Evolutionary conservation across 305 asterid genomes (phyloP).

Genomic region (Salvia sclarea): DNA sequence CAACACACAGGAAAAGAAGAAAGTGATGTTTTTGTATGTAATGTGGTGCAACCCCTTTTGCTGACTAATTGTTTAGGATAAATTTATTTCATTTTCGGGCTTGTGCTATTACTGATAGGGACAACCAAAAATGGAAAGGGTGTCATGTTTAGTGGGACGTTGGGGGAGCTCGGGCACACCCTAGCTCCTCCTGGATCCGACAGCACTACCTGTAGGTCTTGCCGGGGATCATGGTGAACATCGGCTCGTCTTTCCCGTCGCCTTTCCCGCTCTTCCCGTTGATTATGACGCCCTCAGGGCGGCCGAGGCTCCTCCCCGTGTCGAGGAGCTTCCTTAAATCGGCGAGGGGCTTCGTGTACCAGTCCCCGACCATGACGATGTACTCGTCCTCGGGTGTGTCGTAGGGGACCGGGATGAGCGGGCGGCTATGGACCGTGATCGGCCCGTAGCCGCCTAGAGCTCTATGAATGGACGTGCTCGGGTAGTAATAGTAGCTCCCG

Average conservation of each 20-base stretch:
- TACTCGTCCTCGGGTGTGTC: conserved; percentile 47
- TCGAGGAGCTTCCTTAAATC: conserved; percentile 41
- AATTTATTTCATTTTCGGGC: no score
- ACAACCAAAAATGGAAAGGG: no score
- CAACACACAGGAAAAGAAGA: no score
- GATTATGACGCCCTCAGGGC: conserved; percentile 55
- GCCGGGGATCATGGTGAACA: conserved; percentile 49
- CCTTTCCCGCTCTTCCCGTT: conserved; percentile 54
- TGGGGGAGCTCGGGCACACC: no score
- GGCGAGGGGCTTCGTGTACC: conserved; percentile 44
- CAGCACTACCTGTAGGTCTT: conserved; percentile 62
- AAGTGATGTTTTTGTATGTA: no score
- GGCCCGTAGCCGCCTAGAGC: conserved; percentile 57
- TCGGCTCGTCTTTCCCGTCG: conserved; percentile 47
- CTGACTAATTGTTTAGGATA: no score
- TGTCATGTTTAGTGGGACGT: no score
- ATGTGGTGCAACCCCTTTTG: no score
- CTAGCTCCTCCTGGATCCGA: no score
- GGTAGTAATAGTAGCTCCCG: conserved; percentile 56
- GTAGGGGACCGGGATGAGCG: conserved; percentile 54
- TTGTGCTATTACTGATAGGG: no score
- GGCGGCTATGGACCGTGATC: conserved; percentile 44
- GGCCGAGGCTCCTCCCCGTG: conserved; percentile 44
- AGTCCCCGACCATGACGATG: conserved; percentile 45
- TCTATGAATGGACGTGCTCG: conserved; percentile 49